Conservation (phyloP, 805 yeast species). For the Lachancea thermotolerans region DNA sequence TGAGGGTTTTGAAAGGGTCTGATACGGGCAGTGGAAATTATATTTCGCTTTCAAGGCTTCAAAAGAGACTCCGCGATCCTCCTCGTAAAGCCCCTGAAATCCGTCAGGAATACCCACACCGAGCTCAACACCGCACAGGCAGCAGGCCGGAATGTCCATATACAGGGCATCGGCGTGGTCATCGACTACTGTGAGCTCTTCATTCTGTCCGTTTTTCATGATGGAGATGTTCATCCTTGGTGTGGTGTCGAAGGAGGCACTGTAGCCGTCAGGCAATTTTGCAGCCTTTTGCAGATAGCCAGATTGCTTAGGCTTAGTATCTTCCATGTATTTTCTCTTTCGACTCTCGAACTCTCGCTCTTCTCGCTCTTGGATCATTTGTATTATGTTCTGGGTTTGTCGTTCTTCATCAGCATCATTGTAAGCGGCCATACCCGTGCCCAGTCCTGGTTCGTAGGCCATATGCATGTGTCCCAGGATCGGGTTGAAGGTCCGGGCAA, state of each 20-base stretch:
- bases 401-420: conserved; percentile 12
- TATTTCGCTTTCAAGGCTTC: conserved; percentile 28
- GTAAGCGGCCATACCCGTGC: neutral
- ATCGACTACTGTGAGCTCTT: conserved; percentile 18
- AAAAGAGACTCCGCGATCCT: conserved; percentile 24
- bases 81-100: conserved; percentile 30
- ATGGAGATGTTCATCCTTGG: conserved; percentile 17
- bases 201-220: conserved; percentile 17
- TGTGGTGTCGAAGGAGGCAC: conserved; percentile 24
- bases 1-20: conserved; percentile 43
- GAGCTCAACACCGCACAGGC: conserved; percentile 62
- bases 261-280: conserved; percentile 26
- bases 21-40: conserved; percentile 59
- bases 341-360: conserved; percentile 25
- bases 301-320: conserved; percentile 24
- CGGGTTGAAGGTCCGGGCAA: neutral
- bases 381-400: conserved; percentile 27
- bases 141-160: conserved; percentile 45
- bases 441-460: neutral
- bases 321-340: conserved; percentile 21
- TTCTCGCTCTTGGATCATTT: conserved; percentile 30
- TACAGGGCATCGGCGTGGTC: conserved; percentile 27
- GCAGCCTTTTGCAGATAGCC: conserved; percentile 18
- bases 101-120: conserved; percentile 65
- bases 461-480: neutral